Base-by-base conservation (phyloP, 2,329 filamentous ascomycete genomes). In the Fusarium nurragi region DNA sequence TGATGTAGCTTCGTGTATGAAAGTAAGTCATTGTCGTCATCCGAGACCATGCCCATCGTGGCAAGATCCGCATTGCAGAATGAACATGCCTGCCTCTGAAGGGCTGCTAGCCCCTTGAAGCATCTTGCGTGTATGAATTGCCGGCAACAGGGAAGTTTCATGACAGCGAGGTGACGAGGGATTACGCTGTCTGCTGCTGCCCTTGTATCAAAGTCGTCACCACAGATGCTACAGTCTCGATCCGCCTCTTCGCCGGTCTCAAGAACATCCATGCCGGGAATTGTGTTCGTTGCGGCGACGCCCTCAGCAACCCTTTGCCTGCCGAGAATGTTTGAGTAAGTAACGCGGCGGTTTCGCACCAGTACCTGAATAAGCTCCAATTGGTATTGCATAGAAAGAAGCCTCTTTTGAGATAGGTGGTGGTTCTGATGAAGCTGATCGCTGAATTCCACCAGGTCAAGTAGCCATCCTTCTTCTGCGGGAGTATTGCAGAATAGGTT, bases 71-170 rank as follows among this genome's bases (percentile, higher is more conserved):
- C 9, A 16, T 53, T 56, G 43, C 62, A 67, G 28, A 39, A 60
- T 4, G 64, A 45, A 22, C 64, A 67, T 6, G 23, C 22, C 3
- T n/a, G 16, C 18, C 36, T 44, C 3, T n/a, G 6, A 12, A 14
- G n/a, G 6, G 19, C 12, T 18, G 39, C 34, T 14, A 39, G 13
- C 11, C 54, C 59, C 16, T 60, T 67, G 45, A 60, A 53, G 30
- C 62, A 67, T 30, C 62, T 41, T 28, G 38, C 34, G 19, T 67
- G 64, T 9, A 66, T 28, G 9, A 51, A 34, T 16, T 67, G 41
- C 5, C 12, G 8, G 28, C 64, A 67, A 25, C 64, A 67, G 11
- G 32, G 52, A 41, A 51, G 58, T 22, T n/a, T 18, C 14, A 34
- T 8, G 19, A 37, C 13, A 9, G 44, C 40, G n/a, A 65, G 44